A percentile compares a stretch with the other conserved stretches of the same genome.
These are phyloP conservation scores for Psilocybe sp. DNA, from an alignment of 768 basidiomycete species.

Conservation along the genomic window DNA sequence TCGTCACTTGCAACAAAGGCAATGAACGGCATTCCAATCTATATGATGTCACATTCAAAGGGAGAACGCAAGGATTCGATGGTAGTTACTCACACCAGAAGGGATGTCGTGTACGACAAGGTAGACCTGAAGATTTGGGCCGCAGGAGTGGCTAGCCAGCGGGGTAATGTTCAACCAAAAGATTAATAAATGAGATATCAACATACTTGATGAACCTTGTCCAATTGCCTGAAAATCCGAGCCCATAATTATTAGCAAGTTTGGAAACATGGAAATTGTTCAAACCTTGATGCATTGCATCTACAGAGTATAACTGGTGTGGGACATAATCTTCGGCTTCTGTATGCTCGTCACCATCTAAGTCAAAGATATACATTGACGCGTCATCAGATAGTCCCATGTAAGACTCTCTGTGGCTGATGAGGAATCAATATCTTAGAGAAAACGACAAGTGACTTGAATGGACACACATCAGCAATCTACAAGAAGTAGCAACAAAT, in stretches of 20 bases:
- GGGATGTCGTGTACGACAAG: conserved; percentile 63
- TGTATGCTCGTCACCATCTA: conserved; percentile 48
- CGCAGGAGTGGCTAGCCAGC: conserved; percentile 60
- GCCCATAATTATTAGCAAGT: conserved; percentile 3
- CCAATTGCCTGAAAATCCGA: conserved; percentile 58
- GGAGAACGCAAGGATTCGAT: background rate
- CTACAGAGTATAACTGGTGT: conserved; percentile 48
- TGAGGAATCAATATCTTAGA: background rate
- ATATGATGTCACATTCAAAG: background rate
- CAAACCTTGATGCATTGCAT: conserved; percentile 51
- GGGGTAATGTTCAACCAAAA: conserved; percentile 1
- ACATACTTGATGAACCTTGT: conserved; percentile 71
- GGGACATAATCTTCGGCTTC: background rate
- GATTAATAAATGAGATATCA: background rate
- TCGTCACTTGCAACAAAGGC: conserved; percentile 50
- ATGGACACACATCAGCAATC: conserved; percentile 42
- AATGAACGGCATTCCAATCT: conserved; percentile 63
- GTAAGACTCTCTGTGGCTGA: conserved; percentile 43
- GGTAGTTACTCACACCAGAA: conserved; percentile 39
- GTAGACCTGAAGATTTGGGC: conserved; percentile 55
- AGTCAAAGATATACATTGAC: conserved; percentile 56
- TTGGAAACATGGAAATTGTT: background rate
- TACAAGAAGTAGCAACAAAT: conserved; percentile 16
- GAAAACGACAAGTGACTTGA: background rate
- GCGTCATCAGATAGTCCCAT: conserved; percentile 30